Evolutionary conservation across 1,284 basidiomycete species (phyloP).

Genomic region (Melampsora americana): DNA sequence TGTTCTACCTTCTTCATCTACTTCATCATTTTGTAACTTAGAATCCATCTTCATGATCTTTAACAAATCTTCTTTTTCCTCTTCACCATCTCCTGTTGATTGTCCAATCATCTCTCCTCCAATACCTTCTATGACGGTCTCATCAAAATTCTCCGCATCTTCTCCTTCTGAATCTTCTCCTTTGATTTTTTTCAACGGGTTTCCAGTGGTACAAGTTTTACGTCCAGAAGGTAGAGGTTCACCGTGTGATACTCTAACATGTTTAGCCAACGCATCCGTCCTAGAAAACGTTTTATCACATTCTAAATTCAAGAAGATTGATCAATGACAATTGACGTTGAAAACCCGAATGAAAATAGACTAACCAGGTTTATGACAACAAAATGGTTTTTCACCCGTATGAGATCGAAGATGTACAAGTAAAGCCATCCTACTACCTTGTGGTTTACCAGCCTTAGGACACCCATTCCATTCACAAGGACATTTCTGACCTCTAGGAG

Average conservation of each 20-base stretch:
- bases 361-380: constrained; percentile 72
- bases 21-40: background rate
- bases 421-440: constrained; percentile 80
- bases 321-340: background rate
- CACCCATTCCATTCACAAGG: constrained; percentile 80
- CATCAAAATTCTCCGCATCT: background rate
- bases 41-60: background rate
- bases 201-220: background rate
- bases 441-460: constrained; percentile 69
- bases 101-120: background rate
- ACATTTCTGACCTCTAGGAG: constrained; percentile 38
- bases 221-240: constrained; percentile 22
- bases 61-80: constrained; percentile 4
- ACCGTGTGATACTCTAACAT: constrained; percentile 79
- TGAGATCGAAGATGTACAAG: constrained; percentile 83
- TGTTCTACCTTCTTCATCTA: constrained; percentile 6
- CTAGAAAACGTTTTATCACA: constrained; percentile 90
- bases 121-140: background rate
- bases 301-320: constrained; percentile 59
- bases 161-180: constrained; percentile 23
- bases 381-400: constrained; percentile 86
- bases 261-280: constrained; percentile 83
- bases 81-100: background rate
- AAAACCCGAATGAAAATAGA: constrained; percentile 44
- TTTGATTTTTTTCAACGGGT: background rate